Percentiles rank a stretch among this genome's conserved stretches.
phyloP scores from a whole-genome alignment of 495 filamentous ascomycete species.

The Penicillium roqueforti region DNA sequence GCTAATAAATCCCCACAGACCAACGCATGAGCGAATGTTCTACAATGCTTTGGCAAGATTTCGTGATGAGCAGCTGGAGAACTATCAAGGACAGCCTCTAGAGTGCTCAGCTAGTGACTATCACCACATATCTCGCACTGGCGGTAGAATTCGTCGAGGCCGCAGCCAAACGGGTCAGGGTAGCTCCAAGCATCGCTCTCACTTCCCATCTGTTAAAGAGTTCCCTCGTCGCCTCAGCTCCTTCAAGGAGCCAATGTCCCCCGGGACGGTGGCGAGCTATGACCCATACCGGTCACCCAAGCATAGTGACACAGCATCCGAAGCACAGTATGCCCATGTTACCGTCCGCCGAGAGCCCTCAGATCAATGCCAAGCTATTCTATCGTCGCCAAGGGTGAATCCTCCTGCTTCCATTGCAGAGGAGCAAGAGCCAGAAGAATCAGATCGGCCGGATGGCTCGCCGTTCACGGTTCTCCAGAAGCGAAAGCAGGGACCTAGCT shows the following conservation, averaged over 20 bases:
- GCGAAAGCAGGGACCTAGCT: conserved; percentile 33
- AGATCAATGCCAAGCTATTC: background rate
- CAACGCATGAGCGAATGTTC: conserved; percentile 86
- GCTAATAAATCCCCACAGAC: conserved; percentile 39
- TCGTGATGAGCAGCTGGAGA: conserved; percentile 75
- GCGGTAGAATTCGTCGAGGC: conserved; percentile 15
- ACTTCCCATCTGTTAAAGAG: conserved; percentile 68
- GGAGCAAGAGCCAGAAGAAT: conserved; percentile 19
- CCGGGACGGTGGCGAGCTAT: conserved; percentile 57
- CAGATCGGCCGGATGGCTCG: conserved; percentile 20
- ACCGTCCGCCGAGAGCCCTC: conserved; percentile 55
- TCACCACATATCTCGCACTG: conserved; percentile 62
- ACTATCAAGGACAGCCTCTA: conserved; percentile 68
- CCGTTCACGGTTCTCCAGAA: conserved; percentile 35
- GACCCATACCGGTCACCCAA: conserved; percentile 78
- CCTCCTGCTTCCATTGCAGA: conserved; percentile 25
- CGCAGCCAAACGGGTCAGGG: conserved; percentile 21
- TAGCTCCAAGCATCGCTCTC: conserved; percentile 55
- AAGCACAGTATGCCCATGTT: conserved; percentile 55
- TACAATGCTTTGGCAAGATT: conserved; percentile 81
- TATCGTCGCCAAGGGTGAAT: conserved; percentile 13
- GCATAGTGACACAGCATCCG: conserved; percentile 30
- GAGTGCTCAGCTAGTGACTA: conserved; percentile 82
- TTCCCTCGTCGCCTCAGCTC: conserved; percentile 41
- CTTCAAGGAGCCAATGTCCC: conserved; percentile 44